These are phyloP conservation scores for Alternaria sp. DNA, from an alignment of 2,329 filamentous ascomycete species.

Conservation along the genomic window DNA sequence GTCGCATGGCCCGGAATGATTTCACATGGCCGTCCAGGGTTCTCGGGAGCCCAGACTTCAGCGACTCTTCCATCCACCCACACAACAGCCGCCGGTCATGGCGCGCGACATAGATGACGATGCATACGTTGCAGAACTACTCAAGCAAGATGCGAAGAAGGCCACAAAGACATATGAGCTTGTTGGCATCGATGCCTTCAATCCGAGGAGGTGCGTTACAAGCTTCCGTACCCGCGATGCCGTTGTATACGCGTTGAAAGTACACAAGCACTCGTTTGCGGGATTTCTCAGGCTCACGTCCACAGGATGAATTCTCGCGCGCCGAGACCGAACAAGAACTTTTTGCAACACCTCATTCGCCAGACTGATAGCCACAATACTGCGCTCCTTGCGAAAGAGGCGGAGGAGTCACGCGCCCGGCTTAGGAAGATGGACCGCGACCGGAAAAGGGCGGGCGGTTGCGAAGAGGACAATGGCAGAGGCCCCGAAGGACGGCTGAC, in stretches of 20 bases:
- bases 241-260: conserved; percentile 12
- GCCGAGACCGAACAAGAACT: conserved; percentile 91
- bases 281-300: conserved; percentile 2
- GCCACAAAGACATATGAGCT: conserved; percentile 77
- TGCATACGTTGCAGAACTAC: conserved; percentile 80
- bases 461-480: conserved; percentile 20
- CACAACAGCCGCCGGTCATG: conserved; percentile 25
- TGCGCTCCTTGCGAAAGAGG: conserved; percentile 83
- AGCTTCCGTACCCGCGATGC: conserved; percentile 12
- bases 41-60: conserved; percentile 1
- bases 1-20: conserved; percentile 12
- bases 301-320: conserved; percentile 69
- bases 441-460: conserved; percentile 21
- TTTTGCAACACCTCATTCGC: conserved; percentile 86
- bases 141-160: conserved; percentile 80
- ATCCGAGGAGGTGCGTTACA: conserved; percentile 60
- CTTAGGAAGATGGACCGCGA: conserved; percentile 59
- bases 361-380: conserved; percentile 91
- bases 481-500: conserved; percentile 35
- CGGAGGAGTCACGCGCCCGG: conserved; percentile 77
- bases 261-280: conserved; percentile 9
- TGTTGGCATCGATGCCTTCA: conserved; percentile 75
- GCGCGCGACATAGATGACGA: conserved; percentile 62
- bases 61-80: background rate
- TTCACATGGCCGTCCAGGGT: conserved; percentile 5